Conservation (phyloP, 805 yeast genomes). For the Candida gorgasii region DNA sequence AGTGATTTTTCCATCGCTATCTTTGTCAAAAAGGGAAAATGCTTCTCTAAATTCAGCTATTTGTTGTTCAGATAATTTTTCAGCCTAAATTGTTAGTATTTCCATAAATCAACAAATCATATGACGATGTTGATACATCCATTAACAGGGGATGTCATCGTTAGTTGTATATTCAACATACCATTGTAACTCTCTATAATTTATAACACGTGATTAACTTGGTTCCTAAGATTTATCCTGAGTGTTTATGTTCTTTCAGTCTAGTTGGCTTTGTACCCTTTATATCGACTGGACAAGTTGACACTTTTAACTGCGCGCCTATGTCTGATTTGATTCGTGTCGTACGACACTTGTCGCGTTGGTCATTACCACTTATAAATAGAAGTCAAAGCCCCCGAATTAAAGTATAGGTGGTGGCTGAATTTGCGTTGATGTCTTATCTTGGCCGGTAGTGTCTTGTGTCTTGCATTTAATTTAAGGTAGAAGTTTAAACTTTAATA, state of each 20-base stretch:
- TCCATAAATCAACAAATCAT: not conserved
- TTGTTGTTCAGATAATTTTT: conserved; percentile 92
- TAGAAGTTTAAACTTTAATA: too few relatives aligned
- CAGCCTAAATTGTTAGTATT: conserved; percentile 51
- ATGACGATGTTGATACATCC: not conserved
- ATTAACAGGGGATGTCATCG: too few relatives aligned
- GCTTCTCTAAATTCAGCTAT: conserved; percentile 98
- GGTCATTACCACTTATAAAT: not conserved
- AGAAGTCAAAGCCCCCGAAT: not conserved
- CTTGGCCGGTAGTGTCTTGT: too few relatives aligned
- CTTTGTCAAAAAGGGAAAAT: conserved; percentile 93
- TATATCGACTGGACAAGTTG: conserved; percentile 3
- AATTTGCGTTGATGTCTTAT: too few relatives aligned
- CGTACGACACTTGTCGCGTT: not conserved
- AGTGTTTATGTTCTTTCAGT: not conserved
- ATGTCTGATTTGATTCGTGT: conserved; percentile 4
- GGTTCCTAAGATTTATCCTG: not conserved
- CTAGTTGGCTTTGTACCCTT: conserved; percentile 3
- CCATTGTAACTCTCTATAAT: conserved; percentile 2
- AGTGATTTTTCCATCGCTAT: conserved; percentile 95
- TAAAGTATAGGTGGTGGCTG: too few relatives aligned
- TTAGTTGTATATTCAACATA: too few relatives aligned
- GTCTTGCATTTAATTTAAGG: too few relatives aligned
- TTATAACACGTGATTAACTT: not conserved
- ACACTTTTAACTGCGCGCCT: not conserved